Percentiles rank a stretch among this genome's conserved stretches.
These are phyloP conservation scores for Dipteronia dyeriana DNA, from an alignment of 345 rosid species.

Conservation along the genomic window DNA sequence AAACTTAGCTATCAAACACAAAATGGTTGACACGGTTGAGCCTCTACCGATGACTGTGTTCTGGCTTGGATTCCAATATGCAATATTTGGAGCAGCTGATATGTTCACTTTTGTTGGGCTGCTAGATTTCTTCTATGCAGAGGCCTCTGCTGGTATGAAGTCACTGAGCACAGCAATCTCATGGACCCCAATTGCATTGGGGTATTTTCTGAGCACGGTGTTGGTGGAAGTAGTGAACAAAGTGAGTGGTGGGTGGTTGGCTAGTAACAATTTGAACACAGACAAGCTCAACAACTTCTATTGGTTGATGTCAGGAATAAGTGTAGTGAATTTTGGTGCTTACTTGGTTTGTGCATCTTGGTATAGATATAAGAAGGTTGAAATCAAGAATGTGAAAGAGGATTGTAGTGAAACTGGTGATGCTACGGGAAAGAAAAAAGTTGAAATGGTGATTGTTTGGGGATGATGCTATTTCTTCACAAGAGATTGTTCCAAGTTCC, in stretches of 20 bases:
- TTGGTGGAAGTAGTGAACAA: constrained; percentile 56
- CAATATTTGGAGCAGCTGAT: constrained; percentile 60
- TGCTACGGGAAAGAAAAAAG: constrained; percentile 17
- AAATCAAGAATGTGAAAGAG: constrained; percentile 20
- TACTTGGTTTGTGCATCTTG: constrained; percentile 62
- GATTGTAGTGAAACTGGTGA: background rate
- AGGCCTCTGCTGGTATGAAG: constrained; percentile 61
- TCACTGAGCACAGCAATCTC: constrained; percentile 52
- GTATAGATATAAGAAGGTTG: constrained; percentile 56
- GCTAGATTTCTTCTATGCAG: constrained; percentile 60
- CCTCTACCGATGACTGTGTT: constrained; percentile 57
- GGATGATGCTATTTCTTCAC: background rate
- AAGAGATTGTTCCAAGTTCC: background rate
- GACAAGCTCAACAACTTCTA: constrained; percentile 41
- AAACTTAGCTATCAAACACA: constrained; percentile 41
- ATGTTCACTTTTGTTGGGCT: constrained; percentile 61
- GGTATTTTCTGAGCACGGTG: constrained; percentile 55
- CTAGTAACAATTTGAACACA: constrained; percentile 29
- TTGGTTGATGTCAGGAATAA: constrained; percentile 27
- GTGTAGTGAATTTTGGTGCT: constrained; percentile 45
- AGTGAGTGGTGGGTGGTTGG: constrained; percentile 51
- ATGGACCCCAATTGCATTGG: constrained; percentile 58
- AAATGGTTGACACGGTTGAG: constrained; percentile 49
- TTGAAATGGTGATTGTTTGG: constrained; percentile 8
- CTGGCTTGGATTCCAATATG: constrained; percentile 62